Conservation (phyloP, 768 basidiomycete species). For the Termitomyces sp. region DNA sequence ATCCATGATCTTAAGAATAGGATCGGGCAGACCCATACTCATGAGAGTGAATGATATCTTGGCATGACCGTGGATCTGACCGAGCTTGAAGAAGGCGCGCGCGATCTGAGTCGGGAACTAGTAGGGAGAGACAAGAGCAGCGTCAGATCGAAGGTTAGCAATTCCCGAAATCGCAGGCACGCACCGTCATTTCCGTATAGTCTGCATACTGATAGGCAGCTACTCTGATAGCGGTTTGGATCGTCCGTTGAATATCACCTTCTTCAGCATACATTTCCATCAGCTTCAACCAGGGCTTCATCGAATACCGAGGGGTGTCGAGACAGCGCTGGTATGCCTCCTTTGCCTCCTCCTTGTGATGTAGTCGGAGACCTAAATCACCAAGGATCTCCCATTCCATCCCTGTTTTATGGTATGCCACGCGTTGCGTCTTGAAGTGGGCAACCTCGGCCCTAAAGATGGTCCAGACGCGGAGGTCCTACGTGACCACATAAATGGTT, state of each 20-base stretch:
- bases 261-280: constrained; percentile 98
- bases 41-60: constrained; percentile 92
- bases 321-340: constrained; percentile 96
- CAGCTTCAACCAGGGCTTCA: constrained; percentile 90
- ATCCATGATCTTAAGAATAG: constrained; percentile 90
- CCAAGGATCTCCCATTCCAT: constrained; percentile 98
- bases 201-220: constrained; percentile 91
- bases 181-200: constrained; percentile 82
- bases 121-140: constrained; percentile 1
- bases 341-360: constrained; percentile 98
- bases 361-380: constrained; percentile 86
- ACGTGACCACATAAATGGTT: background rate
- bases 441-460: constrained; percentile 98
- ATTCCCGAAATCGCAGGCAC: constrained; percentile 22
- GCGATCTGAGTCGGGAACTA: constrained; percentile 92
- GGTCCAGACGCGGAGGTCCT: constrained; percentile 98
- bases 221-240: constrained; percentile 90
- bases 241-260: constrained; percentile 83
- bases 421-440: constrained; percentile 98
- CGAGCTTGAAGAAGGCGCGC: constrained; percentile 87
- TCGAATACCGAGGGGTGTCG: constrained; percentile 78
- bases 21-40: constrained; percentile 90
- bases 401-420: constrained; percentile 95
- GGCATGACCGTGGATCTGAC: constrained; percentile 86
- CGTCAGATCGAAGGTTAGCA: background rate